Percentiles rank a stretch among this genome's conserved stretches.
These are phyloP conservation scores for Phytophthora tentaculata DNA, from an alignment of 352 stramenopile genomes.

Conservation along the genomic window DNA sequence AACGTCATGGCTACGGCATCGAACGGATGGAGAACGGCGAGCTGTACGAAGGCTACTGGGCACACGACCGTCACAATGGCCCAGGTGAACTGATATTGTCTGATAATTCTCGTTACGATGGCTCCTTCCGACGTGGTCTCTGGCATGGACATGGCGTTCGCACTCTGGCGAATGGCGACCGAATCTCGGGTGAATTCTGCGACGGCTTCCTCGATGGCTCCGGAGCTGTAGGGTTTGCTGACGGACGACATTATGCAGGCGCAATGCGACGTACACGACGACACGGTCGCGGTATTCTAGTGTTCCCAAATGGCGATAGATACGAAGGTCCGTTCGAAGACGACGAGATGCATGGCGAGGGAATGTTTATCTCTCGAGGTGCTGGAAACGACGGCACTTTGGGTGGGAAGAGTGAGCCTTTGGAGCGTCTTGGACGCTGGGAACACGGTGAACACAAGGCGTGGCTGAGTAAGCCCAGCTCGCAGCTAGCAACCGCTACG, in stretches of 20 bases:
- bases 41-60: constrained; percentile 84
- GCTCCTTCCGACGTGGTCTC: constrained; percentile 63
- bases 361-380: constrained; percentile 56
- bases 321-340: constrained; percentile 92
- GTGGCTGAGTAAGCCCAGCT: constrained; percentile 78
- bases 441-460: constrained; percentile 61
- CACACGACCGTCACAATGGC: constrained; percentile 67
- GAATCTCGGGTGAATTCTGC: constrained; percentile 60
- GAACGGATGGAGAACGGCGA: constrained; percentile 79
- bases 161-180: constrained; percentile 64
- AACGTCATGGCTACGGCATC: constrained; percentile 82
- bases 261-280: constrained; percentile 61
- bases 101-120: constrained; percentile 72
- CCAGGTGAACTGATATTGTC: constrained; percentile 73
- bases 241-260: constrained; percentile 75
- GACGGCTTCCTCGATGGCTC: constrained; percentile 64
- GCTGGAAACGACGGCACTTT: constrained; percentile 16
- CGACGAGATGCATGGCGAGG: constrained; percentile 88
- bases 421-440: constrained; percentile 73
- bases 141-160: constrained; percentile 78
- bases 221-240: constrained; percentile 69
- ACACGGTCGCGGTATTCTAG: constrained; percentile 83
- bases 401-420: constrained; percentile 45
- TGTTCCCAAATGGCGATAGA: constrained; percentile 87
- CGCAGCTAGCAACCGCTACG: constrained; percentile 69